Evolutionary conservation across 345 rosid genomes (phyloP), one percentile per base, ranked within the genome.

Genomic region (Angophora floribunda): DNA sequence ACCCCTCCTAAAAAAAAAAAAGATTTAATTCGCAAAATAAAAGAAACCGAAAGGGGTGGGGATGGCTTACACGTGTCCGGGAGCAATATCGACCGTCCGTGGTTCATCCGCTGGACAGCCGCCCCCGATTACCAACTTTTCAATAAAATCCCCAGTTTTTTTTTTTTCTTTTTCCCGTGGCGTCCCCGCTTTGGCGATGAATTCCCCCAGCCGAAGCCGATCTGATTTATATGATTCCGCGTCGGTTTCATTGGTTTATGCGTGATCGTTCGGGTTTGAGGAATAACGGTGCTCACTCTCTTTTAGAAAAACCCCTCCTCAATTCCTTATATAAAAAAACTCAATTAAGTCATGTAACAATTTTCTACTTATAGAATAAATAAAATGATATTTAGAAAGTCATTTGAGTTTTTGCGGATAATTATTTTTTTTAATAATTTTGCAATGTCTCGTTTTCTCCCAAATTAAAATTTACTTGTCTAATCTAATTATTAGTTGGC

Each of bases 361-460:
- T 49, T 49, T 49, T 0, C 11, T 49, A 49, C 51, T 49, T 49
- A 49, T 49, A 49, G 12, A 49, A 49, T 49, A 11, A 11, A 49
- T 49, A 49, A 49, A 11, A 49, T 49, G 7, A 3, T 36, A 36
- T 36, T 36, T 36, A 36, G 41, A 36, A 53, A 52, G 7, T 21
- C 16, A 0, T 19, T 6, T 53, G 1, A 19, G 2, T 55, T 51
- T 51, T 51, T 2, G 12, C 5, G 0, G 61, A 2, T 55, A 55
- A 55, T 8, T 55, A 19, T 55, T 22, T 55, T 28, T 55, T 8
- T 55, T 55, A 55, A 22, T 55, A 55, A 55, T 22, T 55, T 26
- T 5, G 61, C 0, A 12, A 55, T 22, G 12, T 55, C 61, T 55
- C 9, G 0, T 28, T 22, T 28, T 55, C 61, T 26, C 61, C 28